These are phyloP conservation scores for Tricladium varicosporioides DNA, from an alignment of 2,329 filamentous ascomycete species.

Conservation along the genomic window DNA sequence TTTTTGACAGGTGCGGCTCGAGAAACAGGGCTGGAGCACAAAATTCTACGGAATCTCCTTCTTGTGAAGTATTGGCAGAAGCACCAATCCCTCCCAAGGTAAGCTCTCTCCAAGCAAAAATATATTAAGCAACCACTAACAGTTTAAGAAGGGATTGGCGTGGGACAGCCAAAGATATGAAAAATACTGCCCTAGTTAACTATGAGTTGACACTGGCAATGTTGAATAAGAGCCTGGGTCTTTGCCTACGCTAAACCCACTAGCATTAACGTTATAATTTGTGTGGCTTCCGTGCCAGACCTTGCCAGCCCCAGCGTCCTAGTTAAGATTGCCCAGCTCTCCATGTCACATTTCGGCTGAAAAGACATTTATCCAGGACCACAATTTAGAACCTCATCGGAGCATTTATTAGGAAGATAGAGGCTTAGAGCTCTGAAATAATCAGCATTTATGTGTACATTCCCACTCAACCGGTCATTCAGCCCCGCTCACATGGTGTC, in stretches of 20 bases:
- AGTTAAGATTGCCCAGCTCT: too few relatives aligned
- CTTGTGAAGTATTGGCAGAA: constrained; percentile 36
- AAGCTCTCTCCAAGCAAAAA: neutral
- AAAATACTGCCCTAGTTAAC: constrained; percentile 43
- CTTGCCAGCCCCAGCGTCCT: too few relatives aligned
- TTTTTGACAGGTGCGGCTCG: constrained; percentile 66
- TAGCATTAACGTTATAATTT: too few relatives aligned
- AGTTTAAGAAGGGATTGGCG: too few relatives aligned
- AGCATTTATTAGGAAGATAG: too few relatives aligned
- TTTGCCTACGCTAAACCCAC: constrained; percentile 53
- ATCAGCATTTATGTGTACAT: too few relatives aligned
- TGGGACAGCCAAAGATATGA: constrained; percentile 17
- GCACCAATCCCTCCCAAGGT: constrained; percentile 21
- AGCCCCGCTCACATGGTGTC: neutral
- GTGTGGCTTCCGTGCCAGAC: too few relatives aligned
- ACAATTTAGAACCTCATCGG: too few relatives aligned
- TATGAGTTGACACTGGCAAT: constrained; percentile 70
- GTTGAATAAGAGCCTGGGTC: constrained; percentile 71
- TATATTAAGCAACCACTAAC: neutral
- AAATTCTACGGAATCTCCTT: constrained; percentile 67
- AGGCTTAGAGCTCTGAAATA: too few relatives aligned
- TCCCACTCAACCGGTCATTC: neutral
- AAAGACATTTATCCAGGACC: too few relatives aligned
- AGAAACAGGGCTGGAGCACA: constrained; percentile 68
- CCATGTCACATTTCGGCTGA: too few relatives aligned